These are phyloP conservation scores for Auricularia sp. DNA, from an alignment of 768 basidiomycete species.

Conservation along the genomic window DNA sequence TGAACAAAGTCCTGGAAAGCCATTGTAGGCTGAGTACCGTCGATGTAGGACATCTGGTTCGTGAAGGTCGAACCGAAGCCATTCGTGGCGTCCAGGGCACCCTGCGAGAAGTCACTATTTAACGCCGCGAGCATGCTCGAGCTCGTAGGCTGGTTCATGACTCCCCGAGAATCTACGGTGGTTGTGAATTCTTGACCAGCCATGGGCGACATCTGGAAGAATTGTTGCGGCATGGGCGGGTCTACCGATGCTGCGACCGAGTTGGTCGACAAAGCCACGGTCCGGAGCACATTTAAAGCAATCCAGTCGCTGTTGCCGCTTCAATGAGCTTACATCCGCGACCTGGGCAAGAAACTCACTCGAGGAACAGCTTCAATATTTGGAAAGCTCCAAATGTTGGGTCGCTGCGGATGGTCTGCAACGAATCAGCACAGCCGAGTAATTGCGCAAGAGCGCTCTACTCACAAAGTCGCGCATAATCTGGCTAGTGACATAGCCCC, in stretches of 20 bases:
- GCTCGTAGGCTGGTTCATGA: slow-evolving; percentile 46
- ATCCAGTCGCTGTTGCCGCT: slow-evolving; percentile 69
- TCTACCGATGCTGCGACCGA: slow-evolving; percentile 88
- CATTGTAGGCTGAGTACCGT: slow-evolving; percentile 56
- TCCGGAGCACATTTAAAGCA: slow-evolving; percentile 77
- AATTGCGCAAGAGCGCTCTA: slow-evolving; percentile 1
- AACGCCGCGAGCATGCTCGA: slow-evolving; percentile 86
- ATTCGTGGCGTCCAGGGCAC: slow-evolving; percentile 53
- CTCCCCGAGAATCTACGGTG: slow-evolving; percentile 40
- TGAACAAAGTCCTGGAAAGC: slow-evolving; percentile 35
- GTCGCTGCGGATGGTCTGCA: slow-evolving; percentile 81
- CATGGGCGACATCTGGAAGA: slow-evolving; percentile 83
- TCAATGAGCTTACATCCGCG: slow-evolving; percentile 11
- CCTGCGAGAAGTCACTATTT: slow-evolving; percentile 63
- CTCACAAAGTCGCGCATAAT: slow-evolving; percentile 85
- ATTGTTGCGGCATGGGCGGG: slow-evolving; percentile 85
- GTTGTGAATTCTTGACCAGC: slow-evolving; percentile 70
- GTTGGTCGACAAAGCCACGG: slow-evolving; percentile 80
- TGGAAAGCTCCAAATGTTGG: slow-evolving; percentile 90
- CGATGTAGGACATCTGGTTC: slow-evolving; percentile 61
- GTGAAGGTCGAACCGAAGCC: slow-evolving; percentile 44
- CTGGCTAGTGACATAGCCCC: slow-evolving; percentile 89
- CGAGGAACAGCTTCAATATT: slow-evolving; percentile 82
- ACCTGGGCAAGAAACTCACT: slow-evolving; percentile 41
- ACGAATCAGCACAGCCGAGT: neutral